Evolutionary conservation across 495 filamentous ascomycete species (phyloP).

Genomic region (Chlorociboria aeruginascens): DNA sequence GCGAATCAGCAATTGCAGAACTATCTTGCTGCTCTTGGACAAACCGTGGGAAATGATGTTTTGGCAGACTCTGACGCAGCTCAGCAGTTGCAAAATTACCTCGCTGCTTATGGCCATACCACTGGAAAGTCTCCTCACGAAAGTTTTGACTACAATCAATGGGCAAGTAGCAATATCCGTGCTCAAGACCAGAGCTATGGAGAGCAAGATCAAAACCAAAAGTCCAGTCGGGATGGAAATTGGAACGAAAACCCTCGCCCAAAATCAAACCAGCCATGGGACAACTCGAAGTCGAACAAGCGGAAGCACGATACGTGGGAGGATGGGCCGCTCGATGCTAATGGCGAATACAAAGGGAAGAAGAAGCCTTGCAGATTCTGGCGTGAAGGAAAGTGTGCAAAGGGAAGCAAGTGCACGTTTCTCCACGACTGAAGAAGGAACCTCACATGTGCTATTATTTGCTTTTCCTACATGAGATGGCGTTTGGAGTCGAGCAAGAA

Average conservation of each 20-base stretch:
- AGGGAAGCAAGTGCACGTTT: conserved; percentile 79
- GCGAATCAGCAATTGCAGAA: conserved; percentile 1
- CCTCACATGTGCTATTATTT: too few species aligned
- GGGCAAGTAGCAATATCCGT: not conserved
- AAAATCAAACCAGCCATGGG: not conserved
- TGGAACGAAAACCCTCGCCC: conserved; percentile 3
- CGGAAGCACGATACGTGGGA: conserved; percentile 5
- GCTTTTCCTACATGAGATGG: not conserved
- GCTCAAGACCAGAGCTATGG: conserved; percentile 1
- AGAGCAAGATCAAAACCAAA: not conserved
- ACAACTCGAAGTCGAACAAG: conserved; percentile 6
- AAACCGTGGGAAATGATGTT: not conserved
- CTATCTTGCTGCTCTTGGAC: not conserved
- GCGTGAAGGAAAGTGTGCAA: conserved; percentile 64
- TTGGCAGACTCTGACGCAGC: too few species aligned
- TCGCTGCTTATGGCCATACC: not conserved
- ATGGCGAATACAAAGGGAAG: conserved; percentile 18
- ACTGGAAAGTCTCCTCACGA: not conserved
- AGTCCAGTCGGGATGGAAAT: conserved; percentile 10
- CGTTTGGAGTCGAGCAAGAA: not conserved
- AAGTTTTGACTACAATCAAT: not conserved
- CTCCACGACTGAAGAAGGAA: conserved; percentile 40
- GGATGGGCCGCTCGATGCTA: conserved; percentile 9
- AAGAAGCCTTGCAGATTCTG: conserved; percentile 67
- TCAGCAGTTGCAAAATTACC: not conserved